Evolutionary conservation across 148 eudicot genomes (phyloP).

Genomic region (Rhododendron mucronatum): DNA sequence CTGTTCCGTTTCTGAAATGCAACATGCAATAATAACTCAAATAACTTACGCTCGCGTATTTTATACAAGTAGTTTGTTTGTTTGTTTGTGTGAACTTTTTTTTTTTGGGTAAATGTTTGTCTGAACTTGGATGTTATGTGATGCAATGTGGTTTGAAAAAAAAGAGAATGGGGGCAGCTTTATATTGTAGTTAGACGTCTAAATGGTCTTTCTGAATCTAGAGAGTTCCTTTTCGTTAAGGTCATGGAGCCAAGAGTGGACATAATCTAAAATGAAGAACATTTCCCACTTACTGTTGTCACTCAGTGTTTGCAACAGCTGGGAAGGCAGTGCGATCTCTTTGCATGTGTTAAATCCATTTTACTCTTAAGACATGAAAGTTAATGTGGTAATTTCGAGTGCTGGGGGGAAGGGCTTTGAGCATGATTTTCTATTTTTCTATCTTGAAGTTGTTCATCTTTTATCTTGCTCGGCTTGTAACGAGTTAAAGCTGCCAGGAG

Average conservation of each 20-base stretch:
- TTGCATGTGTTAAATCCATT: neutral
- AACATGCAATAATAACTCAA: neutral
- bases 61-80: neutral
- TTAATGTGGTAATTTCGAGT: neutral
- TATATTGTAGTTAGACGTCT: neutral
- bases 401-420: neutral
- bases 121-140: neutral
- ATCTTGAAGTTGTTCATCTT: neutral
- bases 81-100: neutral
- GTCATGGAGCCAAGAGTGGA: neutral
- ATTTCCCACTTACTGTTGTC: neutral
- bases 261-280: neutral
- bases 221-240: neutral
- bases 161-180: neutral
- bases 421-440: neutral
- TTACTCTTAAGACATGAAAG: neutral
- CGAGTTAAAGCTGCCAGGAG: neutral
- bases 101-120: too few relatives aligned
- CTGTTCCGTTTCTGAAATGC: neutral
- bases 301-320: neutral
- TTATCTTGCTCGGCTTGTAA: neutral
- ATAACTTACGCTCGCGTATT: neutral
- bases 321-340: neutral
- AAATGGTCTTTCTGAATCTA: neutral
- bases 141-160: neutral